Percentiles rank a stretch among this genome's conserved stretches.
These are phyloP conservation scores for Cercospora sp. DNA, from an alignment of 2,329 filamentous ascomycete genomes.

Conservation along the genomic window DNA sequence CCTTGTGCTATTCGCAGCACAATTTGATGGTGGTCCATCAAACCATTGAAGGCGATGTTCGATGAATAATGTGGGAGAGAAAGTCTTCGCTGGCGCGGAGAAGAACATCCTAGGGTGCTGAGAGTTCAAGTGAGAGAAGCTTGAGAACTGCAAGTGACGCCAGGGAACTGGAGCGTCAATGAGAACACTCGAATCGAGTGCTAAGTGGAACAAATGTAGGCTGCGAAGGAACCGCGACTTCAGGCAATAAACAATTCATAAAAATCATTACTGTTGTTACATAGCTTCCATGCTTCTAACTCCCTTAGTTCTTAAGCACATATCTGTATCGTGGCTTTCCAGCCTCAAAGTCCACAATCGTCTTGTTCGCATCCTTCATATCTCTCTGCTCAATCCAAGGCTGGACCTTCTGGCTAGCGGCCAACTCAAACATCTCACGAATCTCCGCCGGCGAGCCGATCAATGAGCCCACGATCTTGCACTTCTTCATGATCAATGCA, in stretches of 20 bases:
- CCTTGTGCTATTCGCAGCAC: neutral
- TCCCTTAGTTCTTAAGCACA: slow-evolving; percentile 27
- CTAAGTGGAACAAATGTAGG: neutral
- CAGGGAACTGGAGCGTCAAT: neutral
- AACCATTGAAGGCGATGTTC: neutral
- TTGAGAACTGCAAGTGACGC: neutral
- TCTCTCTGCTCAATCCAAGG: slow-evolving; percentile 63
- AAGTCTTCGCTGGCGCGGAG: neutral
- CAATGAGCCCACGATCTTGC: slow-evolving; percentile 46
- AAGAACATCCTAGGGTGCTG: neutral
- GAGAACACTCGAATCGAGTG: no score
- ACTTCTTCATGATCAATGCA: slow-evolving; percentile 58
- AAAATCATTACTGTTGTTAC: neutral
- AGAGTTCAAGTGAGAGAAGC: neutral
- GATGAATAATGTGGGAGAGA: neutral
- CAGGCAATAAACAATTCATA: neutral
- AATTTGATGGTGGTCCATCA: neutral
- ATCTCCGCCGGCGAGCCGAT: slow-evolving; percentile 60
- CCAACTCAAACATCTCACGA: slow-evolving; percentile 61
- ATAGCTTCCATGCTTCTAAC: neutral
- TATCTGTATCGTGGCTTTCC: slow-evolving; percentile 54
- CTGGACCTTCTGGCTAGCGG: slow-evolving; percentile 58
- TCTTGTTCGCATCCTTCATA: slow-evolving; percentile 60
- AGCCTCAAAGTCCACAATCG: slow-evolving; percentile 57
- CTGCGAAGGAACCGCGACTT: neutral